phyloP scores from a whole-genome alignment of 805 yeast genomes.

The Lipomyces starkeyi region DNA sequence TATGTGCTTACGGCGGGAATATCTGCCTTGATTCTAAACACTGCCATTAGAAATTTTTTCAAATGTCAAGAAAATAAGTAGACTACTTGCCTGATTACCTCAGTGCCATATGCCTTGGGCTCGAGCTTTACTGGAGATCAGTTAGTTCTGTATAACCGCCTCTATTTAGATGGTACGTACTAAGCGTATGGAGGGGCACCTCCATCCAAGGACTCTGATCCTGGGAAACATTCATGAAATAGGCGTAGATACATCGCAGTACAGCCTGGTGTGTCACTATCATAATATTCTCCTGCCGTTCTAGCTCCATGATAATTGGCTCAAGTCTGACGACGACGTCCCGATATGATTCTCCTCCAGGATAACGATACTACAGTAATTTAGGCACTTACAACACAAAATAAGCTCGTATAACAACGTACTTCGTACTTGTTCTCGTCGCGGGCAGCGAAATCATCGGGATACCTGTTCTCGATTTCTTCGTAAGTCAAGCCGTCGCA shows the following conservation, averaged over 20 bases:
- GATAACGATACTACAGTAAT: slow-evolving; percentile 68
- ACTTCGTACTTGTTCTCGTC: slow-evolving; percentile 90
- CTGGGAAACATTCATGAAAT: slow-evolving; percentile 97
- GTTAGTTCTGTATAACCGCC: background rate
- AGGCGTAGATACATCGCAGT: slow-evolving; percentile 92
- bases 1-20: slow-evolving; percentile 98
- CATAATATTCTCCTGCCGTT: slow-evolving; percentile 92
- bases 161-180: slow-evolving; percentile 16
- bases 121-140: slow-evolving; percentile 65
- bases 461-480: slow-evolving; percentile 81
- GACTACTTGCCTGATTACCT: slow-evolving; percentile 60
- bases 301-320: slow-evolving; percentile 98
- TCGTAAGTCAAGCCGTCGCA: slow-evolving; percentile 98
- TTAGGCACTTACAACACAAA: slow-evolving; percentile 10
- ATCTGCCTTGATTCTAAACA: slow-evolving; percentile 77
- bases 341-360: slow-evolving; percentile 96
- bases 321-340: slow-evolving; percentile 94
- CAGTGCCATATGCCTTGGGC: slow-evolving; percentile 91
- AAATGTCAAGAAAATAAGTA: background rate
- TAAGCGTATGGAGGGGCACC: slow-evolving; percentile 93
- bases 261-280: slow-evolving; percentile 99
- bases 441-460: slow-evolving; percentile 94
- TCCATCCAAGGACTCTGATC: slow-evolving; percentile 99
- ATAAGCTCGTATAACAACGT: background rate
- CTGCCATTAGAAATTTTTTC: background rate